Conservation (phyloP, 164 flowering plant species). For the Macadamia tetraphylla region DNA sequence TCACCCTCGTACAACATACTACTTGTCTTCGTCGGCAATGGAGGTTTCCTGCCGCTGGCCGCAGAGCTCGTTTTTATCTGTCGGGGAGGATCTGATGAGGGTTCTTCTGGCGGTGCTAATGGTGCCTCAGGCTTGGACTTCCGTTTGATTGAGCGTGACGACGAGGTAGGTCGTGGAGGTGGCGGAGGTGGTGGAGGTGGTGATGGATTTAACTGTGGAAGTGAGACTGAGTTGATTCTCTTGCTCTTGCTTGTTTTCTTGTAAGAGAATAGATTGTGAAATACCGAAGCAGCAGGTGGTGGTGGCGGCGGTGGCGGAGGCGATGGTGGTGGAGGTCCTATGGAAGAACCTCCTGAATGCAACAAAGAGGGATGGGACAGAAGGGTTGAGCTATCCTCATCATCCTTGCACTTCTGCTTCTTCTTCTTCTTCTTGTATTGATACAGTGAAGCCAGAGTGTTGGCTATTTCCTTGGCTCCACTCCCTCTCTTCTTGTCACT, state of each 20-base stretch:
- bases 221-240: conserved; percentile 22
- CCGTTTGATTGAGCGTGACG: conserved; percentile 26
- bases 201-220: conserved; percentile 8
- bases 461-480: conserved; percentile 61
- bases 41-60: conserved; percentile 36
- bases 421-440: conserved; percentile 51
- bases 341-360: background rate
- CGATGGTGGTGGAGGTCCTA: conserved; percentile 7
- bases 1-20: conserved; percentile 13
- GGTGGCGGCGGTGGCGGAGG: conserved; percentile 48
- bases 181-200: conserved; percentile 32
- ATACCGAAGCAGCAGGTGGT: conserved; percentile 33
- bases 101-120: conserved; percentile 20
- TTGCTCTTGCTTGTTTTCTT: conserved; percentile 27
- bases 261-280: conserved; percentile 24
- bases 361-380: conserved; percentile 10
- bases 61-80: conserved; percentile 6
- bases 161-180: conserved; percentile 24
- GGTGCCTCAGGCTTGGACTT: conserved; percentile 19
- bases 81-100: conserved; percentile 5
- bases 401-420: conserved; percentile 28
- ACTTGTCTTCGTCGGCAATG: conserved; percentile 39
- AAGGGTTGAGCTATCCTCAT: conserved; percentile 13
- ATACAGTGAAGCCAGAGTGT: conserved; percentile 50
- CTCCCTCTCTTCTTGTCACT: conserved; percentile 38